Conservation (phyloP, 2,329 filamentous ascomycete species). For the Rhinocladiella mackenziei region DNA sequence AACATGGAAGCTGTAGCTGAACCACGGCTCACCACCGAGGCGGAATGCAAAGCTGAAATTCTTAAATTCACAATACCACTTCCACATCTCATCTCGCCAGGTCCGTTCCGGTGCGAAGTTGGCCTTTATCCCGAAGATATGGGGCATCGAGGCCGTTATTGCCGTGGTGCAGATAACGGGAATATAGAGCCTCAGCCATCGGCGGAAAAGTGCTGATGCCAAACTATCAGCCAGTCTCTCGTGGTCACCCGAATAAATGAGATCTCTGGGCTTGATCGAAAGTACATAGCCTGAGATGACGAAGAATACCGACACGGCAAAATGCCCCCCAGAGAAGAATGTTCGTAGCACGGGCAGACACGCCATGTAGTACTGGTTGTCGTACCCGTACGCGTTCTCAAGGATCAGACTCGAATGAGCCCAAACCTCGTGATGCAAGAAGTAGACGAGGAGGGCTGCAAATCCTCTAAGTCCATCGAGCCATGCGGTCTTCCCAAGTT, state of each 20-base stretch:
- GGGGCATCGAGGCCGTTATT: constrained; percentile 39
- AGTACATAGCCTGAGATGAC: constrained; percentile 53
- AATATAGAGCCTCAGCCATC: constrained; percentile 48
- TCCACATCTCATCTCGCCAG: constrained; percentile 21
- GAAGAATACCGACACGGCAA: constrained; percentile 40
- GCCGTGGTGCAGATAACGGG: background rate
- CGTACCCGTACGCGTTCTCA: constrained; percentile 52
- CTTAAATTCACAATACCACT: constrained; percentile 24
- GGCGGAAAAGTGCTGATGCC: constrained; percentile 48
- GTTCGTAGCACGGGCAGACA: constrained; percentile 56
- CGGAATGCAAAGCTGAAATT: constrained; percentile 63
- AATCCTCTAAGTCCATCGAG: constrained; percentile 65
- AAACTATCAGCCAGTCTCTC: constrained; percentile 42
- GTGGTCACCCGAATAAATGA: constrained; percentile 43
- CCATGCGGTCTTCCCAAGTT: constrained; percentile 47
- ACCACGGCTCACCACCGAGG: constrained; percentile 40
- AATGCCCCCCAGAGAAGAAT: constrained; percentile 51
- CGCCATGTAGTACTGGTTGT: constrained; percentile 48
- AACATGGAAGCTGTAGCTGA: constrained; percentile 42
- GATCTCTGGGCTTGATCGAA: constrained; percentile 44
- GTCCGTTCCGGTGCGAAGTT: constrained; percentile 11
- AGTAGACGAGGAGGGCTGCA: constrained; percentile 64
- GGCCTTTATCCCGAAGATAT: constrained; percentile 50
- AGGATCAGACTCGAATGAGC: constrained; percentile 47
- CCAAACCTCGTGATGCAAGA: constrained; percentile 59